A percentile compares a stretch with the other conserved stretches of the same genome.
These are phyloP conservation scores for Thelephora aurantiotincta DNA, from an alignment of 768 basidiomycete species.

Conservation along the genomic window DNA sequence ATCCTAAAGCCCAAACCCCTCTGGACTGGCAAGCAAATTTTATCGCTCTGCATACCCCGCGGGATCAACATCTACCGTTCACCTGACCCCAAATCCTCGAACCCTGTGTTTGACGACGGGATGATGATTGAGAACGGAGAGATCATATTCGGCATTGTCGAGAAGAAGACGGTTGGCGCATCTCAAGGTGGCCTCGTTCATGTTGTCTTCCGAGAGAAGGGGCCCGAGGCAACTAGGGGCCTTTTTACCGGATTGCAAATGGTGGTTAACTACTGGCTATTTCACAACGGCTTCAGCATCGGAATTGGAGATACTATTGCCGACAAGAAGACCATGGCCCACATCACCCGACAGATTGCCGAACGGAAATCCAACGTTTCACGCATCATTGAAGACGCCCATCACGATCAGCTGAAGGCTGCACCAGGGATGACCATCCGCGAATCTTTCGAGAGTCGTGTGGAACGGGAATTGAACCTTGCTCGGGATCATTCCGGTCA, in stretches of 20 bases:
- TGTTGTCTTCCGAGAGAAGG: slow-evolving; percentile 95
- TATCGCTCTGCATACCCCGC: slow-evolving; percentile 83
- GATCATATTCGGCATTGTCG: slow-evolving; percentile 86
- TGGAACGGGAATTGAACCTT: slow-evolving; percentile 82
- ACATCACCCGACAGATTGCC: slow-evolving; percentile 72
- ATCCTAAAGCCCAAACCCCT: slow-evolving; percentile 94
- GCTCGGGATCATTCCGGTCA: slow-evolving; percentile 95
- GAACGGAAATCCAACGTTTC: slow-evolving; percentile 72
- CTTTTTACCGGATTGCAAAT: slow-evolving; percentile 90
- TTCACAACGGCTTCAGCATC: slow-evolving; percentile 98
- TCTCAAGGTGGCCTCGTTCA: slow-evolving; percentile 91
- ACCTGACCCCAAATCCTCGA: slow-evolving; percentile 64
- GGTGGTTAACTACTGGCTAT: slow-evolving; percentile 96
- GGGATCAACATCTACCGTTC: slow-evolving; percentile 88
- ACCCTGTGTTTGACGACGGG: slow-evolving; percentile 84
- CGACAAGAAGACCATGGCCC: slow-evolving; percentile 74
- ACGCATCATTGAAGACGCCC: slow-evolving; percentile 67
- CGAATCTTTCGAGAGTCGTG: slow-evolving; percentile 91
- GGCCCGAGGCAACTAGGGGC: slow-evolving; percentile 77
- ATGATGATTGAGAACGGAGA: slow-evolving; percentile 96
- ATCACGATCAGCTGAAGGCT: slow-evolving; percentile 76
- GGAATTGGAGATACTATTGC: slow-evolving; percentile 99
- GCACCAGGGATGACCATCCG: slow-evolving; percentile 98
- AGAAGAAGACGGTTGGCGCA: slow-evolving; percentile 98
- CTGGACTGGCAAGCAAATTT: slow-evolving; percentile 96